These are phyloP conservation scores for Candida buenavistaensis DNA, from an alignment of 1,139 yeast genomes.

Conservation along the genomic window DNA sequence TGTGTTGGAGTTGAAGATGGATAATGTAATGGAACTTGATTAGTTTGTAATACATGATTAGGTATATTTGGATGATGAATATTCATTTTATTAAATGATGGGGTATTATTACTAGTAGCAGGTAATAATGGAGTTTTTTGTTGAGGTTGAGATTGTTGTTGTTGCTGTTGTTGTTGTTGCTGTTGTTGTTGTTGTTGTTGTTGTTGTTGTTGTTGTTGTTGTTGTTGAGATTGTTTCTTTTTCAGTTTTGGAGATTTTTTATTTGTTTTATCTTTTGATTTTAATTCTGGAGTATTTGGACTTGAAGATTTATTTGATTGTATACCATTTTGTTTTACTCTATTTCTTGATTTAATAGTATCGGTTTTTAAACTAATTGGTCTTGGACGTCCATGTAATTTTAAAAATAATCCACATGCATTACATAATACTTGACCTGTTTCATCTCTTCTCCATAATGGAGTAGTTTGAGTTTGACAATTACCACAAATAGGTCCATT, in stretches of 20 bases:
- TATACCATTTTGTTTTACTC: conserved; percentile 54
- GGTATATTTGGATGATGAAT: conserved; percentile 20
- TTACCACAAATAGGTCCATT: conserved; percentile 80
- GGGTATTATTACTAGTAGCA: no score
- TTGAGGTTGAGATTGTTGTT: no score
- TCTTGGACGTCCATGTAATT: conserved; percentile 88
- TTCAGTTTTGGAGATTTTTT: conserved; percentile 36
- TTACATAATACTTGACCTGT: conserved; percentile 91
- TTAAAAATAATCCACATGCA: conserved; percentile 91
- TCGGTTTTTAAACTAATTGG: conserved; percentile 91
- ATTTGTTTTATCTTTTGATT: conserved; percentile 34
- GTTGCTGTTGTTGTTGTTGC: conserved; percentile 2
- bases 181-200: conserved; percentile 13
- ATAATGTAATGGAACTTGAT: conserved; percentile 59
- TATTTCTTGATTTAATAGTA: conserved; percentile 84
- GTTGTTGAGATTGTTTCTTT: conserved; percentile 23
- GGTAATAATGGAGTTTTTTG: conserved; percentile 28
- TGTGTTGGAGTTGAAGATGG: conserved; percentile 72
- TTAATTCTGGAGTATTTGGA: conserved; percentile 49
- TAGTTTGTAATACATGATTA: conserved; percentile 27
- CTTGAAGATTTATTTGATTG: conserved; percentile 25
- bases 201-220: conserved; percentile 7
- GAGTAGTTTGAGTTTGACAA: conserved; percentile 90
- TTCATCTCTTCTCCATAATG: conserved; percentile 93
- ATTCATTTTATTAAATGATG: no score